These are phyloP conservation scores for Cladorrhinum sp. DNA, from an alignment of 2,329 filamentous ascomycete species.

Conservation along the genomic window DNA sequence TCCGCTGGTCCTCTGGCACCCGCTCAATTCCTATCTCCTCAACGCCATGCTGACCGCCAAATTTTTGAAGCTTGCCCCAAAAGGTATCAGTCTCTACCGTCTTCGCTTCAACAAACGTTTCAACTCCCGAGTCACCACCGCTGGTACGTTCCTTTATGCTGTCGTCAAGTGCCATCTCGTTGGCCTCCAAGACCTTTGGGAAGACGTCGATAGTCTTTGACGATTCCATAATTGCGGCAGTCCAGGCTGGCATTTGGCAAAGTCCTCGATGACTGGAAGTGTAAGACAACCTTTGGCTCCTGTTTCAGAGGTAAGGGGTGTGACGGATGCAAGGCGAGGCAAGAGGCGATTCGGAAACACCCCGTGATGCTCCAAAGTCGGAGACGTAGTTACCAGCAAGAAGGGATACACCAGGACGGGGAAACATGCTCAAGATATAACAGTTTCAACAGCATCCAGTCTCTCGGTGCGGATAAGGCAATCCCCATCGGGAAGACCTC, in stretches of 20 bases:
- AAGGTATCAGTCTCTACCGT: conserved; percentile 23
- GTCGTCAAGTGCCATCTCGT: not conserved
- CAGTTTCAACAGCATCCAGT: not conserved
- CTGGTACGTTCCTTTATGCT: conserved; percentile 26
- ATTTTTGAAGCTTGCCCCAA: conserved; percentile 49
- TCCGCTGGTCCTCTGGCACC: conserved; percentile 67
- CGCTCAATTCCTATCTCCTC: conserved; percentile 75
- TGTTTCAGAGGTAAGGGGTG: not conserved
- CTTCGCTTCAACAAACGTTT: conserved; percentile 4
- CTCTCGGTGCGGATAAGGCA: not conserved
- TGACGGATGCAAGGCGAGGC: not conserved
- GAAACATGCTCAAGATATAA: not conserved
- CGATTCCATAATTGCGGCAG: too few species aligned
- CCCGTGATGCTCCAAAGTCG: too few species aligned
- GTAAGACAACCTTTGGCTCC: not conserved
- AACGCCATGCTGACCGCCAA: conserved; percentile 64
- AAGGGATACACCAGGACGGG: not conserved
- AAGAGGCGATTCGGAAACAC: not conserved
- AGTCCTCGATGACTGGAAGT: not conserved
- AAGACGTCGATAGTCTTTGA: not conserved
- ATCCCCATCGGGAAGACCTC: not conserved
- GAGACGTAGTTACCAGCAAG: too few species aligned
- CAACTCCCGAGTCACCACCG: conserved; percentile 9
- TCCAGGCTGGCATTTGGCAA: too few species aligned
- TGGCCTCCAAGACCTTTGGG: not conserved